Percentiles rank a stretch among this genome's conserved stretches.
These are phyloP conservation scores for Plasmodium malariae DNA, from an alignment of 169 alveolate species.

Conservation along the genomic window DNA sequence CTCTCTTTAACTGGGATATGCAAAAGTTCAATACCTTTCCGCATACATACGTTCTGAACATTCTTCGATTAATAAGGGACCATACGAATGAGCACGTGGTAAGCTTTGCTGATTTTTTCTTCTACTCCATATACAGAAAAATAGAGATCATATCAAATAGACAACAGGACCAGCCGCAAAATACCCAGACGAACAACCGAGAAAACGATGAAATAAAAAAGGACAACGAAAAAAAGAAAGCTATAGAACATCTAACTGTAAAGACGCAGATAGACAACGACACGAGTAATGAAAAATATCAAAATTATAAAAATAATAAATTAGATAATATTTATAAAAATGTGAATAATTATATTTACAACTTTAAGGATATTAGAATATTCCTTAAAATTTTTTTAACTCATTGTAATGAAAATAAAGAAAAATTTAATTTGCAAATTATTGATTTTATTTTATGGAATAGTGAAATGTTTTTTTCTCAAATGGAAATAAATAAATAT, in stretches of 20 bases:
- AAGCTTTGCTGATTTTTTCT: conserved; percentile 9
- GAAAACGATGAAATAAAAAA: too few species aligned
- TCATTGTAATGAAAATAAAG: conserved; percentile 25
- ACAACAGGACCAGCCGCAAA: too few species aligned
- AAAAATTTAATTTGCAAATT: conserved; percentile 14
- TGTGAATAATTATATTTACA: conserved; percentile 20
- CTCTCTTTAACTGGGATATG: conserved; percentile 1
- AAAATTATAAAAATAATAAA: too few species aligned
- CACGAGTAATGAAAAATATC: too few species aligned
- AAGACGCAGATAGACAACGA: too few species aligned
- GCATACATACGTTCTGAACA: conserved; percentile 43
- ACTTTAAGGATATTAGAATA: conserved; percentile 38
- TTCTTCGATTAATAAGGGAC: conserved; percentile 7
- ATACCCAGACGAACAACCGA: too few species aligned
- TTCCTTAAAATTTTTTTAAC: conserved; percentile 19
- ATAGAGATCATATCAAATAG: too few species aligned
- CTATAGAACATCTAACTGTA: too few species aligned
- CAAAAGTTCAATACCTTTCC: conserved; percentile 39
- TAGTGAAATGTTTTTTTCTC: conserved; percentile 28
- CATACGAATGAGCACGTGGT: conserved; percentile 2
- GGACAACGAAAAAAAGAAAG: not conserved
- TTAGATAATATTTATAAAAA: conserved; percentile 1
- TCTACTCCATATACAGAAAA: conserved; percentile 35
- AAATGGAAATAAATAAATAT: conserved; percentile 2
- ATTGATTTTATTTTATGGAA: conserved; percentile 37